Base-by-base conservation (phyloP, 1,284 basidiomycete genomes). In the Xanthoconium separans region DNA sequence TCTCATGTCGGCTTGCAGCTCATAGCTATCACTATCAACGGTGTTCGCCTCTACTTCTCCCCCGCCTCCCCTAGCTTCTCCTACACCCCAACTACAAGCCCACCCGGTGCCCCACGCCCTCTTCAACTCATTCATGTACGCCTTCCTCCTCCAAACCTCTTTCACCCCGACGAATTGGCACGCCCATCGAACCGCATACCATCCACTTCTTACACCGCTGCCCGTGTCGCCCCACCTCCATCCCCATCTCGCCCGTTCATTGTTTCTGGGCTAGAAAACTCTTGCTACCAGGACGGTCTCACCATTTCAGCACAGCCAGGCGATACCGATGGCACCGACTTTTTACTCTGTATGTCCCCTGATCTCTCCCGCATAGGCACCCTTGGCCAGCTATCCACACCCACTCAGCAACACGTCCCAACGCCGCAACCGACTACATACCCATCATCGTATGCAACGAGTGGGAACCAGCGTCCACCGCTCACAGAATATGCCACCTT, bases 11-110 rank as follows among this genome's bases (percentile, higher is more conserved):
- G 84, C 27, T 74, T 86, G 13, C 89, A 92, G 55, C 77, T 97
- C 12, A 77, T 96, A 48, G 93, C 89, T 1, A 75, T 95, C 47
- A 91, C 93, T 18, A 77, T 78, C 18, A 93, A 87, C 54, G 91
- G 89, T 12, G 82, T 89, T 4, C 83, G 92, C 47, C 75, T 95
- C 6, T 95, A 90, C 73, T 93, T 95, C 65, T 82, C 84, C 9
- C 79, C 85, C 5, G 74, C 79, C 4, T 66, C 76, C 16, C 68
- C 74, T 22, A 67, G 70, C n/a, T 70, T 71, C 47, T 67, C 70
- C 37, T 71, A 71, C 29, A 48, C 58, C 34, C 54, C 60, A 34
- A 57, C 61, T 16, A 62, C 67, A 13, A 71, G 65, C 47, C 58
- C 70, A 33, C 64, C 74, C n/a, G 72, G 74, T 30, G 60, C 65